Evolutionary conservation across 768 basidiomycete species (phyloP), one percentile per base, ranked within the genome.

Genomic region (Phylloporus scabripes): DNA sequence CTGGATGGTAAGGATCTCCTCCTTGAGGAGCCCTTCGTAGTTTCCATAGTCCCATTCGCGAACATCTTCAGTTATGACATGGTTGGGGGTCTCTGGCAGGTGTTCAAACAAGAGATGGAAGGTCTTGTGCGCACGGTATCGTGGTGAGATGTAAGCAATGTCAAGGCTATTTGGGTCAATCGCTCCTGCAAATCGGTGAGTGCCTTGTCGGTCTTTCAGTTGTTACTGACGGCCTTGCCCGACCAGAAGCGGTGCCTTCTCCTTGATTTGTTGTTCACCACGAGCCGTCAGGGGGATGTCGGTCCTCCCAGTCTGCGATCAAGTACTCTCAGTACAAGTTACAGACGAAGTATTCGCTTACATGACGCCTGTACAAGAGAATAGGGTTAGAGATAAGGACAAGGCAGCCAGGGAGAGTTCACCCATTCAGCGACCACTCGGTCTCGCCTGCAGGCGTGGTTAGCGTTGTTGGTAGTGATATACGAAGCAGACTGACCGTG

Each of bases 41-140:
- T 88, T 80, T 9, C 94, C 88, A 62, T 95, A 95, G 60, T 95
- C 87, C 91, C 91, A 94, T 64, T 94, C 92, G 37, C 81, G 74
- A 21, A 73, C 83, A 20, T 80, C 76, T 55, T 90, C 87, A 0
- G 83, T 81, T 29, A 81, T 61, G 17, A 75, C 58, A 59, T 85
- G 81, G 49, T 76, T 51, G 2, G 84, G 85, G 31, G 60, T 45
- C 45, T 70, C 51, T 4, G 67, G 64, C 32, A 76, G 57, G 50
- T 78, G 72, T 24, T 68, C 76, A 48, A 92, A 92, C 29, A 92
- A 70, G 40, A 94, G 73, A 42, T 92, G 80, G 60, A 92, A 95
- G 1, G 94, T 98, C 59, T 71, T 80, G 57, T 85, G 86, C 3
- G 94, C 92, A 41, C 94, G 82, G 50, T 76, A 73, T 40, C 94